phyloP scores from a whole-genome alignment of 2,329 filamentous ascomycete species.

The Colletotrichum scovillei region DNA sequence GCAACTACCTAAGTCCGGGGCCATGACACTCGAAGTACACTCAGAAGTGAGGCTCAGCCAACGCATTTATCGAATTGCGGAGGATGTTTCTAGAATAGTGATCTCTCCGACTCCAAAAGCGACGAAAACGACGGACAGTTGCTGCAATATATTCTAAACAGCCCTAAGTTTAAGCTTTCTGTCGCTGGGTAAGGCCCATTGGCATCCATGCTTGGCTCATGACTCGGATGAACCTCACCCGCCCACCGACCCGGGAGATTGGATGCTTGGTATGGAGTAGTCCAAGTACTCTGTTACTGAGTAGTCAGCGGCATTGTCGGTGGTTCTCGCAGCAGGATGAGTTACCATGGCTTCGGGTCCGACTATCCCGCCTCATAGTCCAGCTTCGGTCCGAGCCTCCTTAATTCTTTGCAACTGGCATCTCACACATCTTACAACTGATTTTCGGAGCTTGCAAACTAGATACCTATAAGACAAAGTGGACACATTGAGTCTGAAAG shows the following conservation, averaged over 20 bases:
- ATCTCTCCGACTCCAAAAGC: neutral
- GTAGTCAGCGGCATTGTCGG: neutral
- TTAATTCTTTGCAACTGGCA: too few relatives aligned
- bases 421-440: too few relatives aligned
- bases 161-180: neutral
- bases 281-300: neutral
- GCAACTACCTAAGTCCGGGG: too few relatives aligned
- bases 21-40: neutral
- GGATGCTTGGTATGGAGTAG: too few relatives aligned
- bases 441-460: too few relatives aligned
- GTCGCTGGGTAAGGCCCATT: neutral
- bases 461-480: too few relatives aligned
- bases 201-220: neutral
- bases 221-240: neutral
- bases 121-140: neutral
- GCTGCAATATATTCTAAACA: neutral
- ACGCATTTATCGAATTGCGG: neutral
- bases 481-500: too few relatives aligned
- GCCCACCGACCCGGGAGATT: neutral
- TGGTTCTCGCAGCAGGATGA: neutral
- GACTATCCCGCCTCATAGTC: too few relatives aligned
- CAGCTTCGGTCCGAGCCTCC: too few relatives aligned
- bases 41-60: neutral
- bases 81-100: neutral
- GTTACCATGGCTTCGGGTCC: neutral